Evolutionary conservation across 73 alveolate species (phyloP).

Genomic region (Tetrahymena malaccensis): DNA sequence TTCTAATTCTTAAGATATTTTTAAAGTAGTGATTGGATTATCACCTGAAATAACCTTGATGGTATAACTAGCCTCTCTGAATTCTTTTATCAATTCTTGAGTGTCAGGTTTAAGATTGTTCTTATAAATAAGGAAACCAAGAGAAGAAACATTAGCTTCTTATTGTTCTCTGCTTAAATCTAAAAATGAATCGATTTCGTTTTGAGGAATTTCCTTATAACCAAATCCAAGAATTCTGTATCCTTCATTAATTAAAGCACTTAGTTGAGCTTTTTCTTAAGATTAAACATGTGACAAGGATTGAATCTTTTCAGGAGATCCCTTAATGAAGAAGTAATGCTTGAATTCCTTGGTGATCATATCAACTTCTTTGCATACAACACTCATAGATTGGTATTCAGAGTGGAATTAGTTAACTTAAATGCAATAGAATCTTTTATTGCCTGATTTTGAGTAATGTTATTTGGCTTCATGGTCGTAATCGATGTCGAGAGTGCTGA

Average conservation of each 20-base stretch:
- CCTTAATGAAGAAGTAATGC: constrained; percentile 41
- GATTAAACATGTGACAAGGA: constrained; percentile 53
- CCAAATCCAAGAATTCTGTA: constrained; percentile 68
- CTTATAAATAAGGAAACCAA: constrained; percentile 61
- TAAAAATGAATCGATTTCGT: constrained; percentile 34
- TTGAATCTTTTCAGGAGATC: constrained; percentile 64
- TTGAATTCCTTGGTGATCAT: neutral
- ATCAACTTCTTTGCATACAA: neutral
- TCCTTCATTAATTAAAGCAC: constrained; percentile 51
- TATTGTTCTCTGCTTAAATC: constrained; percentile 48
- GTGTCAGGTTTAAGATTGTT: constrained; percentile 61
- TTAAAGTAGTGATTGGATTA: constrained; percentile 68
- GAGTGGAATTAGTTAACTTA: neutral
- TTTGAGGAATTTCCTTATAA: constrained; percentile 43
- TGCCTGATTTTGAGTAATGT: neutral
- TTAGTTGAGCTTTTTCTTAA: constrained; percentile 45
- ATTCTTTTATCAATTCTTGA: constrained; percentile 32
- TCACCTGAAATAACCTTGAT: constrained; percentile 71
- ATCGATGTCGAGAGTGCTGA: neutral
- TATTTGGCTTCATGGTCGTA: neutral
- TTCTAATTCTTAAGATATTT: constrained; percentile 61
- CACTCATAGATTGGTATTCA: neutral
- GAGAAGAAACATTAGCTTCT: constrained; percentile 49
- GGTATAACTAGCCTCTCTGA: constrained; percentile 29
- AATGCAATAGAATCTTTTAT: neutral